phyloP scores from a whole-genome alignment of 2,329 filamentous ascomycete species.

The Scedosporium aurantiacum region DNA sequence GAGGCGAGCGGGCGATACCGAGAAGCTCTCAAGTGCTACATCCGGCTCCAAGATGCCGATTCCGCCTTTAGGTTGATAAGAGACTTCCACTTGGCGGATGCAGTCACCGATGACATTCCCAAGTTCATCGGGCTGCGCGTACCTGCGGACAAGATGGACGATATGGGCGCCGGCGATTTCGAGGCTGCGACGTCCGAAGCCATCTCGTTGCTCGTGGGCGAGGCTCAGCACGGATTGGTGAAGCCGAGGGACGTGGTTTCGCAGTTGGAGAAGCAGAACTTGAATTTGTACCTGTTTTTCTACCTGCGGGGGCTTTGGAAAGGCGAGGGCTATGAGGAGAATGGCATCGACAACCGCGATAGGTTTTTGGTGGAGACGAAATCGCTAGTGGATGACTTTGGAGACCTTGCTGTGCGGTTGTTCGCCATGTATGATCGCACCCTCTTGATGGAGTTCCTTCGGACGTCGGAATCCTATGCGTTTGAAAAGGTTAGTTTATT shows the following conservation, averaged over 20 bases:
- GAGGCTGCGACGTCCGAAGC: slow-evolving; percentile 74
- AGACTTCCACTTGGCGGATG: slow-evolving; percentile 81
- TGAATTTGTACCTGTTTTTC: slow-evolving; percentile 75
- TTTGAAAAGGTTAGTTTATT: slow-evolving; percentile 54
- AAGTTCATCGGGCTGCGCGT: slow-evolving; percentile 83
- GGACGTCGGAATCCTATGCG: slow-evolving; percentile 74
- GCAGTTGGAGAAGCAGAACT: slow-evolving; percentile 59
- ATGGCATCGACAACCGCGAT: slow-evolving; percentile 42
- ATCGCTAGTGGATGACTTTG: slow-evolving; percentile 72
- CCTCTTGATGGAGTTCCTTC: slow-evolving; percentile 78
- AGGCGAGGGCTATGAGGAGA: slow-evolving; percentile 52
- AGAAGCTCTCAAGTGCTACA: slow-evolving; percentile 81
- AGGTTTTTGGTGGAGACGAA: slow-evolving; percentile 47
- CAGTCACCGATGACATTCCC: slow-evolving; percentile 80
- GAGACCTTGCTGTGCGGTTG: slow-evolving; percentile 73
- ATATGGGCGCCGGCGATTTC: slow-evolving; percentile 58
- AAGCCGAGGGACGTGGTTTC: slow-evolving; percentile 64
- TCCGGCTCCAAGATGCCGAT: slow-evolving; percentile 84
- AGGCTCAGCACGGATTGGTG: slow-evolving; percentile 81
- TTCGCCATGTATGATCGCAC: slow-evolving; percentile 76
- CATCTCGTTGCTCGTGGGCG: slow-evolving; percentile 75
- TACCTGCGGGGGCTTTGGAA: slow-evolving; percentile 83
- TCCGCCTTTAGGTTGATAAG: slow-evolving; percentile 76
- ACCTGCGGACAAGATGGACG: slow-evolving; percentile 54
- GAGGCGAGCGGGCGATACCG: slow-evolving; percentile 69